phyloP scores from a whole-genome alignment of 495 filamentous ascomycete genomes.

The Hypoxylon intermedium region DNA sequence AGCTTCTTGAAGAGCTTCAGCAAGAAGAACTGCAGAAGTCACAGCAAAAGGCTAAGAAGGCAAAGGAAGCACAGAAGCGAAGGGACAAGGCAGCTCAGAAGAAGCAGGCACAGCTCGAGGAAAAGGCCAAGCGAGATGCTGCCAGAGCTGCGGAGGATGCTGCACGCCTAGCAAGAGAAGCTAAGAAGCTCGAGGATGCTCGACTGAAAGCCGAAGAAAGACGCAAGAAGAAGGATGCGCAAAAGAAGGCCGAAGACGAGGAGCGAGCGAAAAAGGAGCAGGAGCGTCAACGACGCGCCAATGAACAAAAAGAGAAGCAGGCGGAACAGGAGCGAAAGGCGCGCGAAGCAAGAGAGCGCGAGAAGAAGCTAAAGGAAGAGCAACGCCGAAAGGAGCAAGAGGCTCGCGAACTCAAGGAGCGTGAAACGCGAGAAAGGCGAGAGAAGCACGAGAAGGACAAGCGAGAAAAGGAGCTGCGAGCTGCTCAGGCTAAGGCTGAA shows the following conservation, averaged over 20 bases:
- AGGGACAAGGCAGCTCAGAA: constrained; percentile 88
- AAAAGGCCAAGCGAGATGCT: constrained; percentile 83
- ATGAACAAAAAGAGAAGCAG: constrained; percentile 84
- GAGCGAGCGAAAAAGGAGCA: constrained; percentile 80
- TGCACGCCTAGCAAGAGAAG: constrained; percentile 74
- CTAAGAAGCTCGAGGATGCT: constrained; percentile 81
- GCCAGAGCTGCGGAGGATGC: constrained; percentile 93
- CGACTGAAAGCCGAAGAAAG: constrained; percentile 84
- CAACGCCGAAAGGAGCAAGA: constrained; percentile 57
- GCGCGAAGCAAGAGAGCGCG: constrained; percentile 70
- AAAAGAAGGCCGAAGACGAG: constrained; percentile 87
- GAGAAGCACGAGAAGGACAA: constrained; percentile 70
- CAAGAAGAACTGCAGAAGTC: constrained; percentile 78
- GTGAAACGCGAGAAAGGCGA: constrained; percentile 72
- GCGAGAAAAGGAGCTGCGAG: constrained; percentile 56
- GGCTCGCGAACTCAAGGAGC: constrained; percentile 64
- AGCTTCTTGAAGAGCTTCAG: constrained; percentile 88
- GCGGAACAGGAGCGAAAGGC: constrained; percentile 83
- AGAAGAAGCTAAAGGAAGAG: constrained; percentile 67
- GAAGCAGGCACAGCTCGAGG: constrained; percentile 86
- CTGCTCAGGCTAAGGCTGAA: constrained; percentile 53
- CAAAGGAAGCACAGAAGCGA: constrained; percentile 88
- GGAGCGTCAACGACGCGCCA: constrained; percentile 76
- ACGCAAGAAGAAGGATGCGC: constrained; percentile 89
- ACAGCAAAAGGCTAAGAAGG: constrained; percentile 88